A percentile compares a stretch with the other conserved stretches of the same genome.
Conservation (phyloP, 164 flowering plant genomes). For the Vitis vinifera region DNA sequence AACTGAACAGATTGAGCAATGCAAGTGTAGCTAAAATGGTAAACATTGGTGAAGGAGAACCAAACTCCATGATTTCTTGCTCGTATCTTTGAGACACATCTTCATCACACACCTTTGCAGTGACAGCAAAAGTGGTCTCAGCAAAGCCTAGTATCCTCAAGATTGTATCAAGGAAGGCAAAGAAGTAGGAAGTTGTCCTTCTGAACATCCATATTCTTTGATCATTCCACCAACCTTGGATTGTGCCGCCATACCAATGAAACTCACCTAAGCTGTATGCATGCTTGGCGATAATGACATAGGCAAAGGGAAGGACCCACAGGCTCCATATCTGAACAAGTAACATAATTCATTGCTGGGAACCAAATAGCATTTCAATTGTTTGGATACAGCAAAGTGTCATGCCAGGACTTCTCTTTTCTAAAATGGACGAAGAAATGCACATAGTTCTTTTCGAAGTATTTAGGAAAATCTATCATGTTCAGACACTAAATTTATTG, state of each 20-base stretch:
- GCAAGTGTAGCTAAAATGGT: conserved; percentile 25
- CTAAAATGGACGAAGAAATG: no score
- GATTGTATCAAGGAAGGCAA: conserved; percentile 17
- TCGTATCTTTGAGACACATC: conserved; percentile 31
- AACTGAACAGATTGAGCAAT: conserved; percentile 19
- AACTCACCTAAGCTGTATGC: conserved; percentile 30
- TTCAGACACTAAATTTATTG: no score
- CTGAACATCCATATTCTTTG: conserved; percentile 28
- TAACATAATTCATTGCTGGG: background rate
- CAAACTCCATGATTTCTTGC: conserved; percentile 37
- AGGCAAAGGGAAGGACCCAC: conserved; percentile 50
- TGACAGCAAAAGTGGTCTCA: conserved; percentile 22
- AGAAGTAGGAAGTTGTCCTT: conserved; percentile 27
- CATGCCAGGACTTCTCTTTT: no score
- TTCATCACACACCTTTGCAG: conserved; percentile 29
- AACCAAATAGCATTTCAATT: background rate
- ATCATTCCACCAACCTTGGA: conserved; percentile 30
- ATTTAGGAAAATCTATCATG: no score
- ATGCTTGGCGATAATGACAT: conserved; percentile 23
- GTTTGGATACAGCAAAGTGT: no score
- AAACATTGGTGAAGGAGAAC: conserved; percentile 37
- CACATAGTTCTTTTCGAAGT: no score
- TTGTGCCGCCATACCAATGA: conserved; percentile 32
- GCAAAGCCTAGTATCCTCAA: conserved; percentile 22
- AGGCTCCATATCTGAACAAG: conserved; percentile 38